Evolutionary conservation across 164 flowering plant genomes (phyloP), one percentile per base, ranked within the genome.

Genomic region (Hamamelis virginiana): DNA sequence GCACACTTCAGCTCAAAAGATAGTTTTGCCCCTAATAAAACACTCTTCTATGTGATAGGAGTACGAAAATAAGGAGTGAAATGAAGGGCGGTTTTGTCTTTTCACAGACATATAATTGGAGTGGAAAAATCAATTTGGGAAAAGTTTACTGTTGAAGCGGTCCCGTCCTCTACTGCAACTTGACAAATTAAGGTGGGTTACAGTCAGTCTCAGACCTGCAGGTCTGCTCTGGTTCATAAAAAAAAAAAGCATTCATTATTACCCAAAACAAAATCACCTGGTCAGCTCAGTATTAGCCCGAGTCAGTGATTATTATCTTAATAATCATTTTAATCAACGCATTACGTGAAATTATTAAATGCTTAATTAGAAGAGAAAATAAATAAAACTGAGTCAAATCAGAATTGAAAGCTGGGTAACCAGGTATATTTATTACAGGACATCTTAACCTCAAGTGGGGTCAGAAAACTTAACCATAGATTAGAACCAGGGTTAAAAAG

Each of bases 401-500:
- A 46, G 50, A n/a, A 52, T n/a, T 1, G 1, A 52, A 52, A 52
- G 23, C 8, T n/a, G 43, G 12, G 43, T 26, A 13, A 26, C 18
- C 41, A 21, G 21, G 62, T 25, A 43, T 43, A 72, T 76, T 72
- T 72, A 72, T 69, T 68, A 68, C 60, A 55, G 5, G 23, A 25
- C 50, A 16, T 16, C 45, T 41, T 64, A 77, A 72, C 77, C 73
- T 66, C 56, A 72, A 53, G 72, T 57, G 74, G 77, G 72, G 75
- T 73, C 70, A 74, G 68, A 1, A 46, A 65, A 59, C 57, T 75
- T 77, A 80, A 77, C 85, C 81, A 77, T 27, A 71, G 74, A 74
- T 80, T 77, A 80, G 74, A 82, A 82, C 82, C 47, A 60, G 62
- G 80, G 83, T 78, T 80, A 72, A 76, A 76, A 70, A 50, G 46